Evolutionary conservation across 179 eudicot species (phyloP).

Genomic region (Silene noctiflora): DNA sequence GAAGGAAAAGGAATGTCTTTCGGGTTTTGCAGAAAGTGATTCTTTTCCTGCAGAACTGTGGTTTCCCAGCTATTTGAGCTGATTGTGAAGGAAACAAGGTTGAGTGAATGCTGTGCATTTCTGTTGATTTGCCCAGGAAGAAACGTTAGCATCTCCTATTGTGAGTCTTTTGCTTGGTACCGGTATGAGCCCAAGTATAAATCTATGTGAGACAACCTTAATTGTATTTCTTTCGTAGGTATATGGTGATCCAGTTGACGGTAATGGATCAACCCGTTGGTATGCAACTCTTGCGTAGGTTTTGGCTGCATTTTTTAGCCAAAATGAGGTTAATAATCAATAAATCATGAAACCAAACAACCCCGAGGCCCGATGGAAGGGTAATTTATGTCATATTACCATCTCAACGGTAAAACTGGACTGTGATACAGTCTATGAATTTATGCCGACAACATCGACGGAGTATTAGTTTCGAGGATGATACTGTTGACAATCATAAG

Average conservation of each 20-base stretch:
- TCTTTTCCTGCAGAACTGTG: constrained; percentile 21
- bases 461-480: no score
- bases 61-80: constrained; percentile 12
- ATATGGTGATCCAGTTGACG: not conserved
- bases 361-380: no score
- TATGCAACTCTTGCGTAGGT: not conserved
- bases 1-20: constrained; percentile 23
- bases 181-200: not conserved
- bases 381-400: no score
- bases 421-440: no score
- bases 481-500: no score
- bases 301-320: not conserved
- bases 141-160: constrained; percentile 27
- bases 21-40: constrained; percentile 24
- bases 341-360: no score
- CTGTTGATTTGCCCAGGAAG: constrained; percentile 30
- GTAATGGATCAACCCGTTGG: not conserved
- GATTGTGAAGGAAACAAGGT: constrained; percentile 19
- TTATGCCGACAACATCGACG: no score
- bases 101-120: constrained; percentile 21
- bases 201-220: no score
- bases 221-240: no score
- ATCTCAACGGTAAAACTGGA: no score
- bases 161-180: not conserved
- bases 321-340: no score